Conservation (phyloP, 2,329 filamentous ascomycete genomes). For the Microthyrium microscopicum region DNA sequence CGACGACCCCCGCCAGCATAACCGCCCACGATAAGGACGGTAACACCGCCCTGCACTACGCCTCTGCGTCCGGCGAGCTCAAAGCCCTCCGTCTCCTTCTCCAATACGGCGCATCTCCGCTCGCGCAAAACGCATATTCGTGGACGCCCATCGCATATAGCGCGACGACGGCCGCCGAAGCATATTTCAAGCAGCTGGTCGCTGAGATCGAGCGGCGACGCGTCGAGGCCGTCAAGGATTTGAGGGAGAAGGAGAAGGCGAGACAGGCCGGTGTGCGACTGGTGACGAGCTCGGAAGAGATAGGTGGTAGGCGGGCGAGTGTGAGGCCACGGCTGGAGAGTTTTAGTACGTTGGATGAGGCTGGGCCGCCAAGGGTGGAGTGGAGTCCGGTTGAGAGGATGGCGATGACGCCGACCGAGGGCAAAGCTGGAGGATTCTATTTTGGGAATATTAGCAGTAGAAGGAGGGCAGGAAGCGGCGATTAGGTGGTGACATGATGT, state of each 20-base stretch:
- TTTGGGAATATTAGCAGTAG: conserved; percentile 8
- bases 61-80: conserved; percentile 64
- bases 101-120: conserved; percentile 59
- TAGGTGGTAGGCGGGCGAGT: conserved; percentile 8
- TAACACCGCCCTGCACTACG: conserved; percentile 81
- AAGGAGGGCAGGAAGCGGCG: conserved; percentile 21
- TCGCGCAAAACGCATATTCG: conserved; percentile 55
- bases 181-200: conserved; percentile 65
- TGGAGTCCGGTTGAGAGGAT: conserved; percentile 23
- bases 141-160: conserved; percentile 78
- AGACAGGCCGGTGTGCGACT: conserved; percentile 19
- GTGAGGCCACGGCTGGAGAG: conserved; percentile 19
- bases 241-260: conserved; percentile 15
- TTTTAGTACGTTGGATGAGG: conserved; percentile 16
- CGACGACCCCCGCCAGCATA: conserved; percentile 17
- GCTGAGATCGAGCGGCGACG: conserved; percentile 51
- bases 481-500: no score
- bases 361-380: conserved; percentile 20
- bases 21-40: conserved; percentile 44
- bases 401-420: conserved; percentile 23
- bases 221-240: conserved; percentile 22
- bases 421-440: conserved; percentile 16
- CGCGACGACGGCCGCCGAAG: conserved; percentile 65
- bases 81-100: conserved; percentile 62
- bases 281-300: conserved; percentile 14